phyloP scores from a whole-genome alignment of 108 stramenopile genomes.

The Cyclotella choctawhatcheeana region DNA sequence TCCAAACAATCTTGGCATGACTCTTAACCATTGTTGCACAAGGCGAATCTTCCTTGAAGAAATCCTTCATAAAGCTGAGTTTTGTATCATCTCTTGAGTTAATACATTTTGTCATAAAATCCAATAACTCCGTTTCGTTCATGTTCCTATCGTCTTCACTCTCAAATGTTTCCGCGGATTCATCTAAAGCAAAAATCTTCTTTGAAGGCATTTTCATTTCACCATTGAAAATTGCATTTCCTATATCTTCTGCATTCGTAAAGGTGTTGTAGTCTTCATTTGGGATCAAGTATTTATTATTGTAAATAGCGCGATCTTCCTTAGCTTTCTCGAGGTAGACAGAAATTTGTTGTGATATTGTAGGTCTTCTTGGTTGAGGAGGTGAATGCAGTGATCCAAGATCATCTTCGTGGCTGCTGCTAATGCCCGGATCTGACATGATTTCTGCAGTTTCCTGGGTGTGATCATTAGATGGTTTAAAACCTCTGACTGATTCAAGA shows the following conservation, averaged over 20 bases:
- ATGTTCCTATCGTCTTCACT: constrained; percentile 41
- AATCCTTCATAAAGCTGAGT: constrained; percentile 63
- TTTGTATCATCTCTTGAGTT: constrained; percentile 50
- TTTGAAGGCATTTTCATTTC: constrained; percentile 16
- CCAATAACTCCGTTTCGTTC: constrained; percentile 54
- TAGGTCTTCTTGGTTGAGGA: not conserved
- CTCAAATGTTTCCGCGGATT: not conserved
- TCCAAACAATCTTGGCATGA: constrained; percentile 66
- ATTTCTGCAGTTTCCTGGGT: too few species aligned
- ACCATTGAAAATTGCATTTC: constrained; percentile 23
- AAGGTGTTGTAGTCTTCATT: constrained; percentile 47
- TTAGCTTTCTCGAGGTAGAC: constrained; percentile 22
- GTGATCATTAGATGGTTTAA: too few species aligned
- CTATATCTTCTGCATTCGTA: constrained; percentile 43
- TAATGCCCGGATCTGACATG: constrained; percentile 11
- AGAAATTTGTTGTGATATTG: constrained; percentile 25
- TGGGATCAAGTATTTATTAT: constrained; percentile 35
- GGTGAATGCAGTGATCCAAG: not conserved
- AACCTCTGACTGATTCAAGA: too few species aligned
- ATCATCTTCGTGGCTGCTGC: too few species aligned
- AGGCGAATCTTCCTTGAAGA: constrained; percentile 63
- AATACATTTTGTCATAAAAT: constrained; percentile 61
- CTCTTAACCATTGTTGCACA: constrained; percentile 63
- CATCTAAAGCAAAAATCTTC: not conserved
- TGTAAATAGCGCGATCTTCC: constrained; percentile 45